Evolutionary conservation across 1,284 basidiomycete species (phyloP), one percentile per base, ranked within the genome.

Genomic region (Fomitopsis betulina): DNA sequence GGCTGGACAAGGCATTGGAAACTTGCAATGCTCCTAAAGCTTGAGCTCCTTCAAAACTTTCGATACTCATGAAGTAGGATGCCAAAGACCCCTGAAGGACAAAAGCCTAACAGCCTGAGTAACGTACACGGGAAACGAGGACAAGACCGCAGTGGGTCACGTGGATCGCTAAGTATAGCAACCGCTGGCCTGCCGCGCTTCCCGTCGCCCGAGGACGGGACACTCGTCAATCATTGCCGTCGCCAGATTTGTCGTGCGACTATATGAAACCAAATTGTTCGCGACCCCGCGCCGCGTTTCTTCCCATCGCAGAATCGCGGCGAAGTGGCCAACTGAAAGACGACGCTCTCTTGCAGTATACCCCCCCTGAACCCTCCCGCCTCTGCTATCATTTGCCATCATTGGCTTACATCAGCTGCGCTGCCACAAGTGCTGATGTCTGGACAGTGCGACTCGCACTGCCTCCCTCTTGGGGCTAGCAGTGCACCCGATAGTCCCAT

Each of bases 281-380:
- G 33, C 49, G 49, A 51, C 30, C 49, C 49, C 49, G 49, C 49
- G 49, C 49, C 49, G 49, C 49, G 32, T 35, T 51, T 51, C 35
- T 32, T 51, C 49, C 49, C 49, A 51, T 9, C 30, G 25, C 49
- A 51, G 2, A 19, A 32, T 5, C 32, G 49, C 35, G 49, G 49
- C 17, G 33, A n/a, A 8, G n/a, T 13, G 33, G 17, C 49, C 49
- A 35, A 35, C 49, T 51, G 32, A 51, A 51, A 51, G 49, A 33
- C 33, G 30, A 35, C 49, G 49, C 49, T 51, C 49, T 5, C 15
- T 33, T 17, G 17, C 32, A 6, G n/a, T 10, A 51, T 51, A 51
- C 49, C 32, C 49, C 49, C 33, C 49, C n/a, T n/a, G 13, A 2
- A 15, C n/a, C 30, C 25, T 5, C 49, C 32, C 32, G 45, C 23